These are phyloP conservation scores for Globisporangium uncinulatum DNA, from an alignment of 352 stramenopile species.

Conservation along the genomic window DNA sequence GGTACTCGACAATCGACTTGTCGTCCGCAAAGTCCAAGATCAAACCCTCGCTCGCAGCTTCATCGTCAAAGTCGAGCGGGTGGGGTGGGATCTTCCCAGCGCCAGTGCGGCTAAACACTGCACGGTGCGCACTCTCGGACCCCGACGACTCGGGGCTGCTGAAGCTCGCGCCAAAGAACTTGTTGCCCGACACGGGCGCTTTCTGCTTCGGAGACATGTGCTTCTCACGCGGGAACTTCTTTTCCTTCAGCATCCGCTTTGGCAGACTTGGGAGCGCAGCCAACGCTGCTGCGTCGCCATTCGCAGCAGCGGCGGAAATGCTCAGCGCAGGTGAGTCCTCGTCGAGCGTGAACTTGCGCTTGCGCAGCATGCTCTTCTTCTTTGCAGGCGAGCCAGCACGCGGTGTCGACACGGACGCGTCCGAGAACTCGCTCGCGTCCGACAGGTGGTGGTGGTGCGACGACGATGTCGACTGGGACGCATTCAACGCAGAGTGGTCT, in stretches of 20 bases:
- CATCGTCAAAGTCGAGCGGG: conserved; percentile 52
- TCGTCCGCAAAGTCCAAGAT: conserved; percentile 80
- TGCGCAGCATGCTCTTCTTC: conserved; percentile 58
- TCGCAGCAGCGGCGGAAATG: conserved; percentile 16
- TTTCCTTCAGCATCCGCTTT: conserved; percentile 66
- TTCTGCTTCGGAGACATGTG: conserved; percentile 82
- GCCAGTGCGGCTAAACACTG: conserved; percentile 24
- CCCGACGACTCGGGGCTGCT: conserved; percentile 18
- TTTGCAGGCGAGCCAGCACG: conserved; percentile 26
- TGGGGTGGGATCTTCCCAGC: conserved; percentile 19
- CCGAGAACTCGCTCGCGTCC: conserved; percentile 11
- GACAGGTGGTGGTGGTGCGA: conserved; percentile 5
- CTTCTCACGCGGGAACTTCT: conserved; percentile 44
- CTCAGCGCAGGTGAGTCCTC: conserved; percentile 9
- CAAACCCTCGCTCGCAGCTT: conserved; percentile 35
- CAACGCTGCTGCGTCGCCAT: background rate
- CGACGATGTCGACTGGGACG: background rate
- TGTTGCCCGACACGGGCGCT: conserved; percentile 27
- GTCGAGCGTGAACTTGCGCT: conserved; percentile 54
- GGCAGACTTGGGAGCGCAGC: conserved; percentile 43
- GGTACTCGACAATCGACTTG: conserved; percentile 54
- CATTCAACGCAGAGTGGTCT: background rate
- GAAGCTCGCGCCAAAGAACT: conserved; percentile 29
- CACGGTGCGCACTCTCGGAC: conserved; percentile 27
- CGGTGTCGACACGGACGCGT: conserved; percentile 5